These are phyloP conservation scores for Leucaena leucocephala DNA, from an alignment of 306 rosid species.

Conservation along the genomic window DNA sequence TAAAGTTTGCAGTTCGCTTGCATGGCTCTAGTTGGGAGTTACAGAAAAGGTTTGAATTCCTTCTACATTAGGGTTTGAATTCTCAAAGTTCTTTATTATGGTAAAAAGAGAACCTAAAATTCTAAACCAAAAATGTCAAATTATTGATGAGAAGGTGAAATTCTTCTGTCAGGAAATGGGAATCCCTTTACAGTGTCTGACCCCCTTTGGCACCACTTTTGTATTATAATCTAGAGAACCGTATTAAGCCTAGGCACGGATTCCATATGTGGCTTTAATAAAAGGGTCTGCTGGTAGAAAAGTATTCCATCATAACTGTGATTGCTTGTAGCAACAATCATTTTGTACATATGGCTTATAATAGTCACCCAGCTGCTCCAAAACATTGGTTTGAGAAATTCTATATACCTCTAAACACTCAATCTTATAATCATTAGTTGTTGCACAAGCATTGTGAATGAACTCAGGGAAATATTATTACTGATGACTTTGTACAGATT, in stretches of 20 bases:
- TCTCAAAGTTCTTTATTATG: constrained; percentile 61
- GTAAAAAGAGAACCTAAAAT: constrained; percentile 47
- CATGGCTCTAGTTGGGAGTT: constrained; percentile 55
- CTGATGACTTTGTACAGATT: constrained; percentile 7
- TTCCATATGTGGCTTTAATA: constrained; percentile 57
- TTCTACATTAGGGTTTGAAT: constrained; percentile 55
- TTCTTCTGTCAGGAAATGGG: constrained; percentile 55
- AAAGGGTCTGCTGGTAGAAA: constrained; percentile 48
- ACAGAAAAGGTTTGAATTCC: constrained; percentile 59
- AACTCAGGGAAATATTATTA: not conserved
- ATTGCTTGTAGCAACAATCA: constrained; percentile 51
- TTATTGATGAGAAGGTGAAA: constrained; percentile 51
- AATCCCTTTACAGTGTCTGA: constrained; percentile 46
- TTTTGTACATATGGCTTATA: constrained; percentile 46
- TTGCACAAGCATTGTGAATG: not conserved
- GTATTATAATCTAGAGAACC: constrained; percentile 57
- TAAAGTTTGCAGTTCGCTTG: constrained; percentile 45
- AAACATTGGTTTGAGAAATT: constrained; percentile 67
- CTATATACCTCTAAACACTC: constrained; percentile 24
- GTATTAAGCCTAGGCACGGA: constrained; percentile 60
- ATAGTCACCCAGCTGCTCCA: constrained; percentile 68
- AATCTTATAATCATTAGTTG: not conserved
- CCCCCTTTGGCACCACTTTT: constrained; percentile 50
- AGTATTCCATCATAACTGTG: constrained; percentile 58
- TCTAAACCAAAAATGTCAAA: constrained; percentile 56